Evolutionary conservation across 2,329 filamentous ascomycete genomes (phyloP).

Genomic region (Alternaria arborescens): DNA sequence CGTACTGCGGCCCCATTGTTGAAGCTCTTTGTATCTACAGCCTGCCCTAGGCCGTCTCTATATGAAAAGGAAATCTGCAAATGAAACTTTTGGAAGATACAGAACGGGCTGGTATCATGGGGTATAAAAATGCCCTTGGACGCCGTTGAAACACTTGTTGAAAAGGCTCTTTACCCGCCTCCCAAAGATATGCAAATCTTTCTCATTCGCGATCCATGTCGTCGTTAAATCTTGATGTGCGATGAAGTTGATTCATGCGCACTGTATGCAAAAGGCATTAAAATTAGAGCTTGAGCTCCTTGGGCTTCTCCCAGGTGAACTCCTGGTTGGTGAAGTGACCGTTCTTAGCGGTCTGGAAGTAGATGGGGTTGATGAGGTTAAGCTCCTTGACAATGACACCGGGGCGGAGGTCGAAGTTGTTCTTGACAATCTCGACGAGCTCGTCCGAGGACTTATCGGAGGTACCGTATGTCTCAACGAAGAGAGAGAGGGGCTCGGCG

Average conservation of each 20-base stretch:
- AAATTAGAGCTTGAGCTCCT: constrained; percentile 86
- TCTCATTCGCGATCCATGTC: constrained; percentile 19
- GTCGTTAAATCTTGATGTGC: constrained; percentile 40
- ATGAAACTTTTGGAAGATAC: constrained; percentile 42
- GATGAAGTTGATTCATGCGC: constrained; percentile 54
- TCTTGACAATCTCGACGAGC: constrained; percentile 91
- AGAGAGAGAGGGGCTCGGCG: constrained; percentile 95
- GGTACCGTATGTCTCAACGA: constrained; percentile 97
- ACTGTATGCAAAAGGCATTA: constrained; percentile 39
- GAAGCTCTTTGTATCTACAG: constrained; percentile 30
- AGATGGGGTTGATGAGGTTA: constrained; percentile 93
- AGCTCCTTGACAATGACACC: constrained; percentile 99
- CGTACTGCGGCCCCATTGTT: constrained; percentile 38
- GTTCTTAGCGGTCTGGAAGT: constrained; percentile 98
- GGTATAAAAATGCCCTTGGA: constrained; percentile 45
- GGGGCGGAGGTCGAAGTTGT: constrained; percentile 97
- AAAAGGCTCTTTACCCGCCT: constrained; percentile 47
- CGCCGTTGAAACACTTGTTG: constrained; percentile 51
- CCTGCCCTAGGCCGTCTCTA: constrained; percentile 29
- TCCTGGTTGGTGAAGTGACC: constrained; percentile 99
- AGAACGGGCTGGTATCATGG: constrained; percentile 42
- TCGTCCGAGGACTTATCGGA: constrained; percentile 88
- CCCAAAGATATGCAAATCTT: constrained; percentile 51
- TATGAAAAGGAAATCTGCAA: constrained; percentile 32
- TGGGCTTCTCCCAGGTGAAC: constrained; percentile 99